Conservation (phyloP, 176 grass and related monocot genomes). For the Lolium multiflorum region DNA sequence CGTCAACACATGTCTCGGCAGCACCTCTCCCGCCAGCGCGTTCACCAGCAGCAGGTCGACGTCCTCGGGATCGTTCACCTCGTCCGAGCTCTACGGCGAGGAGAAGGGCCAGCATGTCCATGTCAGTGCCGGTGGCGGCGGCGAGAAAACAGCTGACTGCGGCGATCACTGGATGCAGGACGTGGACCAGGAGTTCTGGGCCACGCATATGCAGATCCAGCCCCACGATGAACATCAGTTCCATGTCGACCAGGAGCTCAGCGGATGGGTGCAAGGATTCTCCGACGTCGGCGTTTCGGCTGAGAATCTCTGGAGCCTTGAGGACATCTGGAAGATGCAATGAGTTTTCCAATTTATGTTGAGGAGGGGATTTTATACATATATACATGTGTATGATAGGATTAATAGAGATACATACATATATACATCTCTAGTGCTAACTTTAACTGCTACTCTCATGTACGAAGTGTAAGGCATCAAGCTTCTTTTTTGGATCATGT, state of each 20-base stretch:
- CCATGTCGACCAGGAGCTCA: constrained; percentile 28
- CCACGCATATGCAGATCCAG: not conserved
- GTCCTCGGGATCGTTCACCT: constrained; percentile 25
- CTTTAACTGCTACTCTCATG: not conserved
- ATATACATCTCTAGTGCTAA: not conserved
- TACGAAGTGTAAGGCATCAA: not conserved
- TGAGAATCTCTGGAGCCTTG: constrained; percentile 53
- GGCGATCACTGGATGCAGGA: not conserved
- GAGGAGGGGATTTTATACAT: not conserved
- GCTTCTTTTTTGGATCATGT: not conserved
- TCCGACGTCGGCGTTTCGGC: constrained; percentile 16
- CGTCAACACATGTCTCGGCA: not conserved
- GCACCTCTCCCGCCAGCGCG: not conserved
- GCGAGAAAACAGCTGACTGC: not conserved
- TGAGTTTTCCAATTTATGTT: not conserved
- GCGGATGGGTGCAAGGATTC: constrained; percentile 56
- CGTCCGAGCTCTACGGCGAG: constrained; percentile 8
- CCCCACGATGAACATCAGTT: not conserved
- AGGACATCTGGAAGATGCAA: constrained; percentile 58
- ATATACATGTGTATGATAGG: not conserved
- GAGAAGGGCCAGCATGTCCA: not conserved
- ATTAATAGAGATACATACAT: not conserved
- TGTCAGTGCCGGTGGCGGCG: too few species aligned
- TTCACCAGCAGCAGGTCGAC: constrained; percentile 26
- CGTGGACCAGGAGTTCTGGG: constrained; percentile 43